phyloP scores from a whole-genome alignment of 1,139 yeast species.

The Geotrichum bryndzae region DNA sequence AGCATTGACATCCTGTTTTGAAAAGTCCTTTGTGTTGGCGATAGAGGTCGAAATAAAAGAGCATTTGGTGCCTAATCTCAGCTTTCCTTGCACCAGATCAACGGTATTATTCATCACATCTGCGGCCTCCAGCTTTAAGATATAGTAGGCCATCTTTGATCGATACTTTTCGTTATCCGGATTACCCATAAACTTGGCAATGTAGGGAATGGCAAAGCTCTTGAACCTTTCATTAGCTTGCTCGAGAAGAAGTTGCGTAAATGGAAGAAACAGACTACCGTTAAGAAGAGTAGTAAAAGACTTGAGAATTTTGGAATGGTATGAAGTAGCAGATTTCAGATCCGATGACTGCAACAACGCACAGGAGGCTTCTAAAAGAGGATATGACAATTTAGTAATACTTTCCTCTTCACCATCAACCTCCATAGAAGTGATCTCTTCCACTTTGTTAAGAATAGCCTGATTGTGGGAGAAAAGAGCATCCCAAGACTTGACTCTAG shows the following conservation, averaged over 20 bases:
- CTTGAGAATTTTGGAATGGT: constrained; percentile 20
- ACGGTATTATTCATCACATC: constrained; percentile 18
- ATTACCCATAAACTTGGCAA: constrained; percentile 20
- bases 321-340: constrained; percentile 23
- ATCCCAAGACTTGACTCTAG: constrained; percentile 36
- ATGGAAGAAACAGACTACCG: constrained; percentile 25
- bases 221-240: constrained; percentile 27
- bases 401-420: background rate
- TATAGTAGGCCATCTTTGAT: constrained; percentile 12
- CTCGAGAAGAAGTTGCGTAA: constrained; percentile 40
- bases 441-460: constrained; percentile 5
- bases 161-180: constrained; percentile 5
- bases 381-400: background rate
- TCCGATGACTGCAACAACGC: constrained; percentile 25
- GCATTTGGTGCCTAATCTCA: constrained; percentile 1
- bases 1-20: background rate
- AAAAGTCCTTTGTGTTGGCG: constrained; percentile 1
- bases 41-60: constrained; percentile 3
- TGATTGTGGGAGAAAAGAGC: constrained; percentile 20
- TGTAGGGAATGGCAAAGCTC: constrained; percentile 22
- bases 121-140: constrained; percentile 17
- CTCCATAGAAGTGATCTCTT: background rate
- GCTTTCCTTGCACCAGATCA: constrained; percentile 16
- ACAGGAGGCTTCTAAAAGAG: constrained; percentile 15
- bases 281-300: constrained; percentile 9